Conservation (phyloP, 495 filamentous ascomycete genomes). For the Platismatia glauca region DNA sequence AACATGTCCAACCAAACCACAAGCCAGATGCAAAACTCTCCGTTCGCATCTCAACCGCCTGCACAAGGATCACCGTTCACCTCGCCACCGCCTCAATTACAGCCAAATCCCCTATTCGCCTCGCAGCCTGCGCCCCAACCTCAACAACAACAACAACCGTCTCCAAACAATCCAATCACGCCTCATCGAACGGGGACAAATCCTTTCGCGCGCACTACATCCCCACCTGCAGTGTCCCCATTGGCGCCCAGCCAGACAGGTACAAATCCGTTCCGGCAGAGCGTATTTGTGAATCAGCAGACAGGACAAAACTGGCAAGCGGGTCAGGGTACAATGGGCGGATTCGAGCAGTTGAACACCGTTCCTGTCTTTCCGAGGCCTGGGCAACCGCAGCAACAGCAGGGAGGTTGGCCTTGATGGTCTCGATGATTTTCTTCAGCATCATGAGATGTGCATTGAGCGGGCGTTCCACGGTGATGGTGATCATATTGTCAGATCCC, state of each 20-base stretch:
- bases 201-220: constrained; percentile 42
- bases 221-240: constrained; percentile 37
- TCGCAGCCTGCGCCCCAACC: constrained; percentile 30
- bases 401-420: constrained; percentile 21
- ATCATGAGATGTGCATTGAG: constrained; percentile 13
- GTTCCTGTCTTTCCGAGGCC: constrained; percentile 82
- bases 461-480: constrained; percentile 5
- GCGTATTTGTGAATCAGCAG: constrained; percentile 73
- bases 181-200: constrained; percentile 36
- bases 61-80: constrained; percentile 15
- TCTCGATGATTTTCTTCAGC: neutral
- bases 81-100: constrained; percentile 5
- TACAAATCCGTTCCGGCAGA: constrained; percentile 90
- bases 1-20: constrained; percentile 33
- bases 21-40: constrained; percentile 22
- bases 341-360: constrained; percentile 70
- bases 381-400: constrained; percentile 35
- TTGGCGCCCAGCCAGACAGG: constrained; percentile 68
- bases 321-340: constrained; percentile 75
- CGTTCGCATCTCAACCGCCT: constrained; percentile 28
- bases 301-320: constrained; percentile 83
- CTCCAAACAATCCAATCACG: constrained; percentile 40
- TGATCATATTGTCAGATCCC: neutral
- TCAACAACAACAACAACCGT: constrained; percentile 24
- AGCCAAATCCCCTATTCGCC: constrained; percentile 29